phyloP scores from a whole-genome alignment of 768 basidiomycete species.

The Lentinus brumalis region DNA sequence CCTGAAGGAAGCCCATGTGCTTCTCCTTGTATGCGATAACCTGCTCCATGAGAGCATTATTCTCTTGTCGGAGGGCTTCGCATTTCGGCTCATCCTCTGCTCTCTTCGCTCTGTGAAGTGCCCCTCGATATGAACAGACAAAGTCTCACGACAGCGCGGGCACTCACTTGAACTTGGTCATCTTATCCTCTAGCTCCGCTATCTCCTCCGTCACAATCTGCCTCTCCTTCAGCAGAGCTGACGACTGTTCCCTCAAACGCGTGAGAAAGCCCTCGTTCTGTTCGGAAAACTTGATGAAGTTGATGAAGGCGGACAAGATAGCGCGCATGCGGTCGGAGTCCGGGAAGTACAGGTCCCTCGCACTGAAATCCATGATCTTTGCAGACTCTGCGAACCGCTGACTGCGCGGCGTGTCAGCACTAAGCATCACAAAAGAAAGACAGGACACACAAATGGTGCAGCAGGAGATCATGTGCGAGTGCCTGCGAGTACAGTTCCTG shows the following conservation, averaged over 20 bases:
- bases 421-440: background rate
- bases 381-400: constrained; percentile 74
- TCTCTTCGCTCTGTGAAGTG: constrained; percentile 52
- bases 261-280: constrained; percentile 66
- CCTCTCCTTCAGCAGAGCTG: constrained; percentile 60
- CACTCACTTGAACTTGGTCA: constrained; percentile 59
- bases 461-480: constrained; percentile 61
- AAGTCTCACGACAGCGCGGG: background rate
- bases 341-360: constrained; percentile 73
- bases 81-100: constrained; percentile 72
- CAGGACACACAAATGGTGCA: constrained; percentile 49
- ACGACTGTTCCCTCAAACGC: constrained; percentile 61
- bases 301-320: constrained; percentile 86
- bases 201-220: constrained; percentile 55
- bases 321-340: constrained; percentile 73
- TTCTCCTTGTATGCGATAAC: constrained; percentile 72
- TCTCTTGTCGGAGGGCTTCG: constrained; percentile 60
- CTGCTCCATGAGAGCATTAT: constrained; percentile 58
- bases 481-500: constrained; percentile 70
- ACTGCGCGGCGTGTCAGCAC: constrained; percentile 35
- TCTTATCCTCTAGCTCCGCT: constrained; percentile 49
- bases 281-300: constrained; percentile 88
- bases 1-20: constrained; percentile 59
- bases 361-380: constrained; percentile 73
- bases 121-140: background rate